Evolutionary conservation across 192 early-diverging fungal species (phyloP).

Genomic region (Backusella sp.): DNA sequence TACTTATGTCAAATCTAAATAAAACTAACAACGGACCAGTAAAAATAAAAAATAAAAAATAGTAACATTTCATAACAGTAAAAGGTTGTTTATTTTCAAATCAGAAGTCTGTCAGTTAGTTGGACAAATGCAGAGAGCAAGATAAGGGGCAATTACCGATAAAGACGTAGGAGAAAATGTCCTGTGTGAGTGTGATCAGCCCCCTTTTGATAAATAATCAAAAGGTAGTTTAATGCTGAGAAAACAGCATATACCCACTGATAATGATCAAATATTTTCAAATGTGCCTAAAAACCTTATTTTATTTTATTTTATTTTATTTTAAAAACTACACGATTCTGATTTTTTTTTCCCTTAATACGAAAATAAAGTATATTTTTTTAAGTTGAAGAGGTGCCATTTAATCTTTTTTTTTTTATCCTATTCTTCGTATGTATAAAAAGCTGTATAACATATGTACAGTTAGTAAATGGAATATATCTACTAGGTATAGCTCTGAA

Average conservation of each 20-base stretch:
- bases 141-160: background rate
- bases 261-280: background rate
- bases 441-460: background rate
- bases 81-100: background rate
- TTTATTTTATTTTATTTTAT: background rate
- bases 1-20: background rate
- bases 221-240: background rate
- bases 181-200: background rate
- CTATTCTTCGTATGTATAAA: background rate
- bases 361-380: background rate
- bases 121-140: background rate
- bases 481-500: background rate
- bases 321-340: background rate
- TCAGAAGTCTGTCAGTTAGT: background rate
- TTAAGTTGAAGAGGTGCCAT: background rate
- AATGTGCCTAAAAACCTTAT: background rate
- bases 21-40: background rate
- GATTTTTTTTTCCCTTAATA: background rate
- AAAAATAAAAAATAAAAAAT: background rate
- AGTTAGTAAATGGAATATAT: background rate
- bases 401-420: background rate
- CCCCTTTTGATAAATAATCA: slow-evolving; percentile 1
- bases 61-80: background rate
- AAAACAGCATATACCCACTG: background rate
- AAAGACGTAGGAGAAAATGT: background rate